phyloP scores from a whole-genome alignment of 768 basidiomycete genomes.

The Mycena polygramma region DNA sequence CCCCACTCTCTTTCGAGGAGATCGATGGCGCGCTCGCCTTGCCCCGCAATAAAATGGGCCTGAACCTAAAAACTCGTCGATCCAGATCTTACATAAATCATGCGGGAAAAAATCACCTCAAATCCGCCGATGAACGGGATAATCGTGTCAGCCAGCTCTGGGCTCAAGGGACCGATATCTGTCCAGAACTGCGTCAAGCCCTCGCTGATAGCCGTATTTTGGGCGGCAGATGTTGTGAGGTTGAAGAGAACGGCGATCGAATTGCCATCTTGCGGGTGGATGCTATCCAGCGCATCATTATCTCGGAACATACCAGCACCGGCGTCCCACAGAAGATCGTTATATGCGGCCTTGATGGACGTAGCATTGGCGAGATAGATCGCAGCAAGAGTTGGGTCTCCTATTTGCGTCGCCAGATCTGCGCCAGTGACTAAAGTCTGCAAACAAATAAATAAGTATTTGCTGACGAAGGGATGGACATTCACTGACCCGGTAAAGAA shows the following conservation, averaged over 20 bases:
- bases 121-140: constrained; percentile 66
- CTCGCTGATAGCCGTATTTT: constrained; percentile 57
- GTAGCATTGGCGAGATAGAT: constrained; percentile 51
- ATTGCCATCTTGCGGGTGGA: constrained; percentile 66
- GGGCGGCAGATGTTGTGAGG: constrained; percentile 53
- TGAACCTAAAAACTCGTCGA: constrained; percentile 51
- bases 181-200: constrained; percentile 64
- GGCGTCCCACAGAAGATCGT: constrained; percentile 59
- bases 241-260: constrained; percentile 63
- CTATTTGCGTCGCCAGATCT: constrained; percentile 50
- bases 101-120: constrained; percentile 48
- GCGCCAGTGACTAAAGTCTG: constrained; percentile 52
- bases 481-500: constrained; percentile 55
- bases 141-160: constrained; percentile 65
- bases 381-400: constrained; percentile 40
- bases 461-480: not conserved
- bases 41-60: constrained; percentile 51
- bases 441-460: not conserved
- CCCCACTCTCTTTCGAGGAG: constrained; percentile 63
- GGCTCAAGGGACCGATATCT: constrained; percentile 59
- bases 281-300: constrained; percentile 54
- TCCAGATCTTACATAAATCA: not conserved
- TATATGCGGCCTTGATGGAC: constrained; percentile 55
- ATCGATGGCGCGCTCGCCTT: constrained; percentile 61
- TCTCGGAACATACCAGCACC: constrained; percentile 60